Conservation (phyloP, 306 rosid species). For the Malus asiatica region DNA sequence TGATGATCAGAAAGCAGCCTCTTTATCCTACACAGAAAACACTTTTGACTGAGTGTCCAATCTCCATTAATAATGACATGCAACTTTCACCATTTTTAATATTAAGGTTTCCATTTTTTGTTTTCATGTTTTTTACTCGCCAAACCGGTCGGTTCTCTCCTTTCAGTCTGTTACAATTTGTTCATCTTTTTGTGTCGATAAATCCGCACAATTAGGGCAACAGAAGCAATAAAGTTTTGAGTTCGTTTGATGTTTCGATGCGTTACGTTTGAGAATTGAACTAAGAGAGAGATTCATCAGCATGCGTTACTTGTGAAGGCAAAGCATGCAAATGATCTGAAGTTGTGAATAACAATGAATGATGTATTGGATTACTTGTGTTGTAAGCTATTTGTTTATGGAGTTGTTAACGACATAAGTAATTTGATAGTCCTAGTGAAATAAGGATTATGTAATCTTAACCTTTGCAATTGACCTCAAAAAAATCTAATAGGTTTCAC, state of each 20-base stretch:
- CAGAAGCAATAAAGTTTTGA: not conserved
- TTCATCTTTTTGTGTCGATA: not conserved
- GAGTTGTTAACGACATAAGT: no score
- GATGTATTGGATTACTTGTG: no score
- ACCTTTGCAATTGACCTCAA: no score
- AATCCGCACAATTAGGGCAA: not conserved
- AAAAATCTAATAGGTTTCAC: no score
- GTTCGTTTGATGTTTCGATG: not conserved
- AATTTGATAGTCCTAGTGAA: no score
- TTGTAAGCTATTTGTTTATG: no score
- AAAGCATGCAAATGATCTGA: not conserved
- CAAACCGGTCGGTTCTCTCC: not conserved
- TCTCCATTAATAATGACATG: slow-evolving; percentile 2
- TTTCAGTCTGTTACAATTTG: not conserved
- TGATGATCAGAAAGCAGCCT: not conserved
- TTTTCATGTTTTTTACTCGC: not conserved
- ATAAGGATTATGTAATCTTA: no score
- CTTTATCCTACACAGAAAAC: slow-evolving; percentile 1
- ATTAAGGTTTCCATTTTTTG: no score
- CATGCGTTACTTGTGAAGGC: not conserved
- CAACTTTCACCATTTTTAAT: slow-evolving; percentile 1
- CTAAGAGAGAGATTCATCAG: not conserved
- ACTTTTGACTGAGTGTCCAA: not conserved
- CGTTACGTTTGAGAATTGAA: not conserved
- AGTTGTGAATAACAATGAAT: no score